Percentiles rank a stretch among this genome's conserved stretches.
Conservation (phyloP, 1,284 basidiomycete species). For the Sporisorium graminicola region DNA sequence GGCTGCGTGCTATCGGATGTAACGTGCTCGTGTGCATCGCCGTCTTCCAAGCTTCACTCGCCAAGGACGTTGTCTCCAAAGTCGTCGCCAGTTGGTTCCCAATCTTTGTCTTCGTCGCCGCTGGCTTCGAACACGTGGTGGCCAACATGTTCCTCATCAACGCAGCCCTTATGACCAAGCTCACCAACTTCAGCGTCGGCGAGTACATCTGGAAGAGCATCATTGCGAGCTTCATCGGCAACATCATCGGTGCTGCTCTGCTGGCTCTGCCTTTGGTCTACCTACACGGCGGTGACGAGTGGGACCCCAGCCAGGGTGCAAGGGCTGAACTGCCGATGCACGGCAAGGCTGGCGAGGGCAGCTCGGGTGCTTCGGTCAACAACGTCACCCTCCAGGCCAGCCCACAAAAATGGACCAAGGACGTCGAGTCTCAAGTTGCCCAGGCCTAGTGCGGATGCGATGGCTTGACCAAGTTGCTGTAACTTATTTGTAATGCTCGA, state of each 20-base stretch:
- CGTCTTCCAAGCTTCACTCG: constrained; percentile 82
- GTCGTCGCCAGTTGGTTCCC: constrained; percentile 81
- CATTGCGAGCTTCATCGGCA: constrained; percentile 78
- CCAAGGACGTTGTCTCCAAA: constrained; percentile 80
- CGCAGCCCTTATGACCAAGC: constrained; percentile 73
- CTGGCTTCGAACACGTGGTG: constrained; percentile 78
- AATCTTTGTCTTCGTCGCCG: constrained; percentile 79
- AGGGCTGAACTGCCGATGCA: constrained; percentile 1
- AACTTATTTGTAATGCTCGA: background rate
- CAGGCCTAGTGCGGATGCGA: constrained; percentile 6
- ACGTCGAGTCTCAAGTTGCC: constrained; percentile 35
- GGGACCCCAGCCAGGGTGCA: constrained; percentile 36
- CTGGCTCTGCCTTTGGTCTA: constrained; percentile 72
- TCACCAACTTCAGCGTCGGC: constrained; percentile 66
- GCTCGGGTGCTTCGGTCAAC: constrained; percentile 24
- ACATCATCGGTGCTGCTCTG: constrained; percentile 76
- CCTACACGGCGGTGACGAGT: constrained; percentile 57
- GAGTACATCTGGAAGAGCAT: constrained; percentile 80
- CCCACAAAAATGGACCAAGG: constrained; percentile 19
- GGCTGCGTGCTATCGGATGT: constrained; percentile 81
- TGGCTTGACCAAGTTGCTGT: background rate
- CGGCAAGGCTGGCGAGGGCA: background rate
- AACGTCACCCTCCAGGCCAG: constrained; percentile 23
- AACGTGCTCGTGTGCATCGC: constrained; percentile 84
- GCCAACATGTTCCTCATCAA: constrained; percentile 76